These are phyloP conservation scores for Endogone sp. DNA, from an alignment of 192 early-diverging fungal species.

Conservation along the genomic window DNA sequence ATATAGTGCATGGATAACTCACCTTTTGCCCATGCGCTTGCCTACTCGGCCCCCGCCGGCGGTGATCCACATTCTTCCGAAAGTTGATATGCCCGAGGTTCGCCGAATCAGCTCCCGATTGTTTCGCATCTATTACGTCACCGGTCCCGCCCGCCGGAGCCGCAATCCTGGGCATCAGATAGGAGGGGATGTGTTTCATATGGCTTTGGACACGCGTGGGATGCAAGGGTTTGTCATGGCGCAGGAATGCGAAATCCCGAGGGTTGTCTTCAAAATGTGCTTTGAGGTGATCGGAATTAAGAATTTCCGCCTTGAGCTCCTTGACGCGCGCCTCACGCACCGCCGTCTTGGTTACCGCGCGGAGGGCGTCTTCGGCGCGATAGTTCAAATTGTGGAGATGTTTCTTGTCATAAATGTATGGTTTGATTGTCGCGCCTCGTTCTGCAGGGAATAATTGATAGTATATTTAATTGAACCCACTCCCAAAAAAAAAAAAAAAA, in stretches of 20 bases:
- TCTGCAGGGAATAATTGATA: background rate
- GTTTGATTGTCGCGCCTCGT: conserved; percentile 50
- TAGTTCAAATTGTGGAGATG: conserved; percentile 92
- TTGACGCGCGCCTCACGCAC: conserved; percentile 92
- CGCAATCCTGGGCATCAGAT: conserved; percentile 83
- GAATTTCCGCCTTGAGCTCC: conserved; percentile 91
- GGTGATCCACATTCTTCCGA: conserved; percentile 5
- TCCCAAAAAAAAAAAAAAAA: conserved; percentile 13
- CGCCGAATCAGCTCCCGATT: background rate
- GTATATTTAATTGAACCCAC: background rate
- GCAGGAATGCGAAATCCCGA: conserved; percentile 83
- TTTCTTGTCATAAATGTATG: conserved; percentile 86
- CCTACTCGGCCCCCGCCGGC: conserved; percentile 11
- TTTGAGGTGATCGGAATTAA: conserved; percentile 95
- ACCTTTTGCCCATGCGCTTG: conserved; percentile 14
- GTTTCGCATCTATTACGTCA: conserved; percentile 9
- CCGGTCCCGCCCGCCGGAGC: conserved; percentile 21
- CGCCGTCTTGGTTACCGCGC: conserved; percentile 65
- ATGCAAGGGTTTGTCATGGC: conserved; percentile 88
- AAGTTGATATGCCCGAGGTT: conserved; percentile 38
- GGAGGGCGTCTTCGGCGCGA: conserved; percentile 82
- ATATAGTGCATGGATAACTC: too few relatives aligned
- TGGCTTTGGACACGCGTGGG: conserved; percentile 79
- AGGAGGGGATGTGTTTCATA: conserved; percentile 91
- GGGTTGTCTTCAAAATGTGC: conserved; percentile 97